phyloP scores from a whole-genome alignment of 1,284 basidiomycete species.

The Moesziomyces sp. region DNA sequence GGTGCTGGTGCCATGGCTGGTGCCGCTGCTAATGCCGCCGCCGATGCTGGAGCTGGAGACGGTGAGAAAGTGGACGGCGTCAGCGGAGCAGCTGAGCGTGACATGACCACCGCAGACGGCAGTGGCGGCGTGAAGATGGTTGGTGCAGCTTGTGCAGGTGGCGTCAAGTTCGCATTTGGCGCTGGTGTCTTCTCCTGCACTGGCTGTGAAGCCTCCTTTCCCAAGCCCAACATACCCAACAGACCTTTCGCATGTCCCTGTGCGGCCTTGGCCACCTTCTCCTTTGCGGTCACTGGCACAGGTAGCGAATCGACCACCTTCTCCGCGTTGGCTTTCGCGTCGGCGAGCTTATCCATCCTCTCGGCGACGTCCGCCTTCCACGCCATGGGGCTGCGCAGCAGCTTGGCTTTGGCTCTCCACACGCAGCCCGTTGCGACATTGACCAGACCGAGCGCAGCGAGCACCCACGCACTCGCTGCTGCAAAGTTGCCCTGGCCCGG shows the following conservation, averaged over 20 bases:
- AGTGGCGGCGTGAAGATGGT: constrained; percentile 18
- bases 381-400: constrained; percentile 25
- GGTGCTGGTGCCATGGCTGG: too few relatives aligned
- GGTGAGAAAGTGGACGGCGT: not conserved
- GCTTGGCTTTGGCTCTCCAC: constrained; percentile 34
- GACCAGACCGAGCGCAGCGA: constrained; percentile 26
- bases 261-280: not conserved
- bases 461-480: constrained; percentile 27
- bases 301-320: constrained; percentile 17
- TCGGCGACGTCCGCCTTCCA: constrained; percentile 36
- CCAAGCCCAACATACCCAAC: constrained; percentile 2
- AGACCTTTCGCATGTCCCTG: not conserved
- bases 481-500: constrained; percentile 14
- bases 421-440: constrained; percentile 28
- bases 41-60: not conserved
- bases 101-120: constrained; percentile 20
- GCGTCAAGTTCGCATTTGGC: not conserved
- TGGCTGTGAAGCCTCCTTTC: not conserved
- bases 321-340: constrained; percentile 35
- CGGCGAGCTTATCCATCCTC: constrained; percentile 31
- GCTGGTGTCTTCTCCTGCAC: not conserved
- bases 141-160: not conserved
- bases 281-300: not conserved
- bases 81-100: not conserved
- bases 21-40: too few relatives aligned